phyloP scores from a whole-genome alignment of 1,284 basidiomycete genomes.

The Trametes sp. region DNA sequence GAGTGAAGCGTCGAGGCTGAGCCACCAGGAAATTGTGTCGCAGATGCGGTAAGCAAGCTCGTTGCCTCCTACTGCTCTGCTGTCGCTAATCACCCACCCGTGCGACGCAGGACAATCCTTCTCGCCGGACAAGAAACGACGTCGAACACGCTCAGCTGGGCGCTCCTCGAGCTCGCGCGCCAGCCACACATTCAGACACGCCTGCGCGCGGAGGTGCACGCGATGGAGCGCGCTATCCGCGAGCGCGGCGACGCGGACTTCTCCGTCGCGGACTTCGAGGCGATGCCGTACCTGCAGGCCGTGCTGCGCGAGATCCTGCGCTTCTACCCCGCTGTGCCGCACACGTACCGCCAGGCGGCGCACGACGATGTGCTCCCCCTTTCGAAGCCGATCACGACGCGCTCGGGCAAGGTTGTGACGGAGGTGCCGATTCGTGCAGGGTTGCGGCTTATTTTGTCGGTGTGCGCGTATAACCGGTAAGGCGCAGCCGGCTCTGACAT shows the following conservation, averaged over 20 bases:
- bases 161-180: constrained; percentile 50
- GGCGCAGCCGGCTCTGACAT: background rate
- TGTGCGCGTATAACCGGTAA: constrained; percentile 49
- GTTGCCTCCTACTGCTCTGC: background rate
- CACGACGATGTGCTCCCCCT: constrained; percentile 45
- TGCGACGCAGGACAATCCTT: constrained; percentile 46
- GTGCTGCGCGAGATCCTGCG: constrained; percentile 54
- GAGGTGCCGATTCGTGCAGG: constrained; percentile 46
- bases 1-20: constrained; percentile 51
- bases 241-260: constrained; percentile 51
- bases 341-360: constrained; percentile 36
- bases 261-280: constrained; percentile 56
- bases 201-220: constrained; percentile 51
- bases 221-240: constrained; percentile 44
- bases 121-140: constrained; percentile 63
- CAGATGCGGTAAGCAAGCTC: constrained; percentile 55
- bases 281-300: constrained; percentile 60
- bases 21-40: constrained; percentile 58
- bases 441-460: constrained; percentile 43
- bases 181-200: constrained; percentile 47
- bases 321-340: constrained; percentile 39
- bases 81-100: too few species aligned
- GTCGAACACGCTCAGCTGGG: constrained; percentile 51
- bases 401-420: constrained; percentile 40
- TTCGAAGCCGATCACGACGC: constrained; percentile 36